Base-by-base conservation (phyloP, 179 eudicot species). In the Patellifolia procumbens region DNA sequence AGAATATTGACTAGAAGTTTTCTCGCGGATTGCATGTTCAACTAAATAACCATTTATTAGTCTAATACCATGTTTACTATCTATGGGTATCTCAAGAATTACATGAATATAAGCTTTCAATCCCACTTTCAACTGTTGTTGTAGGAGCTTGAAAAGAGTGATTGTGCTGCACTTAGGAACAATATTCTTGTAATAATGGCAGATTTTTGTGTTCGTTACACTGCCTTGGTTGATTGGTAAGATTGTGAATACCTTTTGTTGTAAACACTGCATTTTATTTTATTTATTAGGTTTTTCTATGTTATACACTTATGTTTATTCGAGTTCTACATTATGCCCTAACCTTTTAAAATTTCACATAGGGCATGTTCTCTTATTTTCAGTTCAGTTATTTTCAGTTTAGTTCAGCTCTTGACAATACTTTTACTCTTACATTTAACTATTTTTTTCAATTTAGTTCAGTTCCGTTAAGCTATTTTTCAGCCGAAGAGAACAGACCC, bases 131-230 rank as follows among this genome's bases (percentile, higher is more conserved):
- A 34, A 43, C 71, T 84, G 68, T 63, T 86, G 67, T 42, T 83
- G 73, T 88, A 95, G 99, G 99, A 95, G 83, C 97, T 95, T 81
- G 99, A 93, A 83, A 91, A 87, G 84, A 90, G 96, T 77, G 93
- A 90, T 43, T 83, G 81, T 81, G 93, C 99, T 73, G 90, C 98
- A 48, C 89, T 95, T 49, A 91, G 97, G 76, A 95, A 95, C 78
- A 91, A 93, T 83, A 95, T 95, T 29, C 76, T 95, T 13, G 96
- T 90, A 26, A 83, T 87, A 86, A 90, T 95, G 97, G 90, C 98
- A 68, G 99, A 95, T 84, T 93, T 95, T 78, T 95, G 93, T 77
- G 95, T 95, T 69, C 99, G 91, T 28, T 91, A 95, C 83, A 95
- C 99, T 76, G 98, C 98, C 73, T 79, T 95, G 70, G 92, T 95